A percentile compares a stretch with the other conserved stretches of the same genome.
phyloP scores from a whole-genome alignment of 805 yeast genomes.

The Saccharomyces eubayanus region DNA sequence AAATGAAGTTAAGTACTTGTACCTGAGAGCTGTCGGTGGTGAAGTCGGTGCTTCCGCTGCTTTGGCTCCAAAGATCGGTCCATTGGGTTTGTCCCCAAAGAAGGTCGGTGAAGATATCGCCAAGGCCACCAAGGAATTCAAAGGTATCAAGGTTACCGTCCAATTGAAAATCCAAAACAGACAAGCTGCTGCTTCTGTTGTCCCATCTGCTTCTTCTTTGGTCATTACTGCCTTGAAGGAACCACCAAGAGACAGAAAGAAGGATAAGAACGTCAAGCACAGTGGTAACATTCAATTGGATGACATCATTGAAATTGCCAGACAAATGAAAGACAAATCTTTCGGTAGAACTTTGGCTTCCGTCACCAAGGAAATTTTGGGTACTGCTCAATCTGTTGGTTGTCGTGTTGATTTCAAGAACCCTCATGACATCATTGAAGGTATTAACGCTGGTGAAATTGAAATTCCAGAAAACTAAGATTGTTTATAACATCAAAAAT shows the following conservation, averaged over 20 bases:
- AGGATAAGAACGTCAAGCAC: conserved; percentile 99
- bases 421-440: conserved; percentile 98
- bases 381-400: conserved; percentile 99
- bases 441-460: conserved; percentile 96
- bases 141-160: conserved; percentile 98
- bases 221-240: conserved; percentile 99
- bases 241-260: conserved; percentile 99
- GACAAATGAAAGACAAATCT: conserved; percentile 94
- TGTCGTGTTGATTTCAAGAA: conserved; percentile 99
- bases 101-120: conserved; percentile 99
- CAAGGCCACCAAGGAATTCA: conserved; percentile 97
- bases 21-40: conserved; percentile 99
- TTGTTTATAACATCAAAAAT: conserved; percentile 1
- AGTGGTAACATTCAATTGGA: conserved; percentile 96
- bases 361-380: conserved; percentile 96
- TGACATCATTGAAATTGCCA: conserved; percentile 94
- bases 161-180: conserved; percentile 99
- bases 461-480: conserved; percentile 44
- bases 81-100: conserved; percentile 99
- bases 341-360: conserved; percentile 97
- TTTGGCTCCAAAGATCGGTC: conserved; percentile 99
- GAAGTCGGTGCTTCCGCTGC: conserved; percentile 99
- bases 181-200: conserved; percentile 98
- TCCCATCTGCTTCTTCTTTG: conserved; percentile 97
- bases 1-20: conserved; percentile 93